phyloP scores from a whole-genome alignment of 805 yeast species.

The Metschnikowia henanensis region DNA sequence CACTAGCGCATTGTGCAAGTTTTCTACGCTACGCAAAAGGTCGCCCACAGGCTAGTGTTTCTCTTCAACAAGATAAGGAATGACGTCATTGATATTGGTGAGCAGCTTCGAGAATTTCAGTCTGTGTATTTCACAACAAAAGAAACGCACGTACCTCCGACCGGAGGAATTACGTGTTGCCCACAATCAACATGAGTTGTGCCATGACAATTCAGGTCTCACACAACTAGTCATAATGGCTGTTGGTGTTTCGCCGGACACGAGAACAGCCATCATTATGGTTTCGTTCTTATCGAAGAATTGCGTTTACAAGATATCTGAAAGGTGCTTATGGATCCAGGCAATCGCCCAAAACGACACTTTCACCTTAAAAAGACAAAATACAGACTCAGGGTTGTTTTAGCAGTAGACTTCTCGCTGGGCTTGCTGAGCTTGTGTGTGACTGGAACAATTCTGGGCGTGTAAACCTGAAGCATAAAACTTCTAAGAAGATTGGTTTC shows the following conservation, averaged over 20 bases:
- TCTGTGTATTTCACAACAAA: slow-evolving; percentile 59
- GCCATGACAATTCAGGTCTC: slow-evolving; percentile 63
- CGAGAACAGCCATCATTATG: slow-evolving; percentile 57
- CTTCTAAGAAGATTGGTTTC: too few relatives aligned
- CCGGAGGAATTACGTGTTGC: slow-evolving; percentile 60
- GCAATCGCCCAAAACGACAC: slow-evolving; percentile 70
- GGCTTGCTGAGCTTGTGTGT: slow-evolving; percentile 50
- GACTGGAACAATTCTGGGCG: slow-evolving; percentile 61
- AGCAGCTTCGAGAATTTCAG: slow-evolving; percentile 42
- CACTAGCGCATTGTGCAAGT: slow-evolving; percentile 52
- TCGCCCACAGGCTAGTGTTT: slow-evolving; percentile 61
- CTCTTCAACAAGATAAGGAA: slow-evolving; percentile 46
- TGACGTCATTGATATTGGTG: slow-evolving; percentile 53
- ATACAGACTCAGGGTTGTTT: slow-evolving; percentile 43
- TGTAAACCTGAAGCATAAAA: too few relatives aligned
- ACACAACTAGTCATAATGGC: slow-evolving; percentile 53
- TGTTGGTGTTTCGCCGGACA: slow-evolving; percentile 38
- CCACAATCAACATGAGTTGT: slow-evolving; percentile 64
- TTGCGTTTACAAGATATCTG: slow-evolving; percentile 54
- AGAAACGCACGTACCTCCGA: slow-evolving; percentile 60
- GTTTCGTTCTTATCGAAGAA: slow-evolving; percentile 67
- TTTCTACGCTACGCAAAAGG: slow-evolving; percentile 42
- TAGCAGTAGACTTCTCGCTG: slow-evolving; percentile 50
- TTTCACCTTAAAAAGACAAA: slow-evolving; percentile 54
- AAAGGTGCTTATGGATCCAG: slow-evolving; percentile 61